phyloP scores from a whole-genome alignment of 2,329 filamentous ascomycete species.

The Albophoma yamanashiensis region DNA sequence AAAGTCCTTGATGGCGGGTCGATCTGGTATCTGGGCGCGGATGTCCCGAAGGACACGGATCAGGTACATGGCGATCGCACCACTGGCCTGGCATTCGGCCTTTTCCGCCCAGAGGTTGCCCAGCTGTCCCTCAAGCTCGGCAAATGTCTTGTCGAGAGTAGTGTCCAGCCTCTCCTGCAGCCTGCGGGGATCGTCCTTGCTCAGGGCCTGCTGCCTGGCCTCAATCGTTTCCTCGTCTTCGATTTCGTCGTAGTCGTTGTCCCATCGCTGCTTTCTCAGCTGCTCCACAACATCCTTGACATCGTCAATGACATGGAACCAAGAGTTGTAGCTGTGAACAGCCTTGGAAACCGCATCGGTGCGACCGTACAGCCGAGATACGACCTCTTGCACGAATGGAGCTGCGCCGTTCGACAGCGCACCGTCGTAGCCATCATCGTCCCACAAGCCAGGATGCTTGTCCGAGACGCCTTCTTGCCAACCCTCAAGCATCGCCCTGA shows the following conservation, averaged over 20 bases:
- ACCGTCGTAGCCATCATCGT: constrained; percentile 47
- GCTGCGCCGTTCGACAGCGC: constrained; percentile 56
- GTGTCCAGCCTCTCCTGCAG: constrained; percentile 49
- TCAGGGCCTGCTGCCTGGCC: constrained; percentile 54
- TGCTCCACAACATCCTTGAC: constrained; percentile 52
- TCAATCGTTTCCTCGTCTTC: constrained; percentile 65
- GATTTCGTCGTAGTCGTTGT: constrained; percentile 62
- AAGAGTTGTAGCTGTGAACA: constrained; percentile 55
- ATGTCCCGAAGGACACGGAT: constrained; percentile 67
- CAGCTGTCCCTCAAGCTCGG: constrained; percentile 46
- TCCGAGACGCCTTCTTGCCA: constrained; percentile 48
- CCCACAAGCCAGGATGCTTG: constrained; percentile 54
- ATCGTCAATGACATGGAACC: constrained; percentile 63
- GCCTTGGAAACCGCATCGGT: constrained; percentile 55
- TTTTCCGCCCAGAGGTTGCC: constrained; percentile 36
- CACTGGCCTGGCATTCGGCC: constrained; percentile 34
- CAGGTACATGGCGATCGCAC: constrained; percentile 51
- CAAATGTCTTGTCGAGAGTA: constrained; percentile 46
- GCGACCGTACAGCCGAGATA: constrained; percentile 61
- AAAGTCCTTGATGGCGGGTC: constrained; percentile 40
- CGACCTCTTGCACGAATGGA: constrained; percentile 57
- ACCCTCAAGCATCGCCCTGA: constrained; percentile 48
- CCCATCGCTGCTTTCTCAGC: constrained; percentile 60
- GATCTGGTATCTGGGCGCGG: constrained; percentile 50
- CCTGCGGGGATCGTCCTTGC: constrained; percentile 57